Evolutionary conservation across 441 rosid genomes (phyloP).

Genomic region (Biscutella laevigata): DNA sequence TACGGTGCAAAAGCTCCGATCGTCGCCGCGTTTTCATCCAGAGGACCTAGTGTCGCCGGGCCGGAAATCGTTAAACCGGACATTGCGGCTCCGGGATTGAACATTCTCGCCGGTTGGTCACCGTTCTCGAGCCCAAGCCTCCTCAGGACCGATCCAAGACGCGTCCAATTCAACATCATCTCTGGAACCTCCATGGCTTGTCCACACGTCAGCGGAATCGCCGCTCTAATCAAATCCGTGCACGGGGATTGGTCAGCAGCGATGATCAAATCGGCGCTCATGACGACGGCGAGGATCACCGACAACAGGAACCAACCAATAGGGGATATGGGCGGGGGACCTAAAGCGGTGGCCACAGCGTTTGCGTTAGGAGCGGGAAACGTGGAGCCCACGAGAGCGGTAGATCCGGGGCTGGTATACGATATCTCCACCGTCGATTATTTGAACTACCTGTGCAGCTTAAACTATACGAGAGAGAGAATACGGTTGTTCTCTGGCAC

Average conservation of each 20-base stretch:
- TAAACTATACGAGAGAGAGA: conserved; percentile 29
- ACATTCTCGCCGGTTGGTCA: conserved; percentile 63
- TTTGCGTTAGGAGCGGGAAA: conserved; percentile 50
- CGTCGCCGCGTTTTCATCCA: conserved; percentile 52
- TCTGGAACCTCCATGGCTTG: conserved; percentile 72
- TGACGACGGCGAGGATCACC: conserved; percentile 52
- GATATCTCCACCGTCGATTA: conserved; percentile 32
- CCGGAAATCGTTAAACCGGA: conserved; percentile 55
- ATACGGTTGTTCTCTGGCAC: conserved; percentile 23
- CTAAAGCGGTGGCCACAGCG: conserved; percentile 29
- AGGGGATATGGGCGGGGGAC: conserved; percentile 23
- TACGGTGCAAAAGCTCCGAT: conserved; percentile 42
- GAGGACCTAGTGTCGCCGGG: conserved; percentile 43
- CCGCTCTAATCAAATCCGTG: conserved; percentile 43
- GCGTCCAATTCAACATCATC: conserved; percentile 42
- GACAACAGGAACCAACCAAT: conserved; percentile 40
- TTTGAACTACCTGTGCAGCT: conserved; percentile 35
- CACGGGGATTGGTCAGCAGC: conserved; percentile 57
- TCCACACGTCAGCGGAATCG: conserved; percentile 57
- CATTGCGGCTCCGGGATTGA: conserved; percentile 49
- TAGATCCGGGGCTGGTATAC: conserved; percentile 49
- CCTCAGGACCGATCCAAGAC: conserved; percentile 34
- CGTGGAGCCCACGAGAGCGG: conserved; percentile 38
- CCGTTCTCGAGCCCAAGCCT: conserved; percentile 31
- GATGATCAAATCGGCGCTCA: conserved; percentile 53